Evolutionary conservation across 805 yeast species (phyloP), one percentile per base, ranked within the genome.

Genomic region (Monosporozyma servazzii): DNA sequence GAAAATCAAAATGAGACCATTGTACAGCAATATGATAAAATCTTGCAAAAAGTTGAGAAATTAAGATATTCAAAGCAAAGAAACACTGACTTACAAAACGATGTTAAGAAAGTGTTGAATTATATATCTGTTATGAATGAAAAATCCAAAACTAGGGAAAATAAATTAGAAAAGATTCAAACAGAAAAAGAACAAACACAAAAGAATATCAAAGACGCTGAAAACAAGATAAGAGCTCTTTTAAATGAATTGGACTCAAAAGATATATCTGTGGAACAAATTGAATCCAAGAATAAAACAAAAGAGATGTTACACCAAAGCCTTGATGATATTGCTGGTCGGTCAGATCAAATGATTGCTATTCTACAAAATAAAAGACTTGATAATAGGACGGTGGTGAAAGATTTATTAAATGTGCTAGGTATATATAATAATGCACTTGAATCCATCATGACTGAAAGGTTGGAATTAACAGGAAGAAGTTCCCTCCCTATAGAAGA

Each of bases 61-160:
- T 69, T 82, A 36, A 76, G 75, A 47, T 69, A 75, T 21, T 77
- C 83, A 23, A 75, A 76, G 51, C 78, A 77, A 60, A 81, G 83
- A 62, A 67, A 80, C 5, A 73, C 72, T 54, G 86, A 88, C 1
- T 70, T 88, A 51, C 85, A 83, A 56, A 78, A 79, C 54, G 96
- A 88, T 65, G 72, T 84, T 43, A 70, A 71, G 44, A 84, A 85
- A 65, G 85, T 87, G 60, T 76, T 78, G 58, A 83, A 81, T n/a
- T 87, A 84, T 61, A 80, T 86, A 49, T 79, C 79, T 44, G 74
- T 79, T 7, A 82, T 86, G 79, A 78, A 81, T 57, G 71, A 71
- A n/a, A 74, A 87, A 54, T 83, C 81, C 56, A 57, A 64, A 13
- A 82, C 80, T 62, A 86, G 96, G 93, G 73, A 76, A 2, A 56